Base-by-base conservation (phyloP, 768 basidiomycete genomes). In the Russula vinacea region DNA sequence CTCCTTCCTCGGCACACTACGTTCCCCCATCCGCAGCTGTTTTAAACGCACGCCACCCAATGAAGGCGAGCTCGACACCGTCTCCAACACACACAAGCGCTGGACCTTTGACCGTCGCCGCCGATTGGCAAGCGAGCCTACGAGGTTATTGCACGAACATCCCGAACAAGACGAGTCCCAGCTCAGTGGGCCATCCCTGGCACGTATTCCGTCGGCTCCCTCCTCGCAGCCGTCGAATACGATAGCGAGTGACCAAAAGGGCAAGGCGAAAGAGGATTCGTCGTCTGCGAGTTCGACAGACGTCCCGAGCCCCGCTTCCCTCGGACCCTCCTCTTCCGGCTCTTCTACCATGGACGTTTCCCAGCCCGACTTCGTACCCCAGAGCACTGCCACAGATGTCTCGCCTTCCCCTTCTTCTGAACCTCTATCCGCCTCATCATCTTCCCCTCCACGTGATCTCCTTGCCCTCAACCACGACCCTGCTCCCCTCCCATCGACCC, bases 381-480 rank as follows among this genome's bases (percentile, higher is more conserved):
- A 37, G 17, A 42, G 63, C 47, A 55, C 63, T 14, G 52, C 51
- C 51, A 56, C 63, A 19, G 63, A 56, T 14, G 0, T 60, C 45
- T 64, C 54, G 16, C 44, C 59, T 14, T 52, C 54, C 24, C 35
- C 55, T 22, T 47, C 64, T 22, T 5, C 59, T 29, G 29, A 5
- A 44, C 11, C 56, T 5, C 5, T 35, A 24, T 57, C 64, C 14
- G 3, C 44, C 26, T 42, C 64, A 29, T 56, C 64, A 17, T 24
- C 54, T 7, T 37, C 59, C 17, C 35, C 32, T n/a, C 42, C 64
- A 65, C 64, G 64, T 65, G 64, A 56, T 57, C 64, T 19, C 5
- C 49, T 40, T 65, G 53, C 64, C 59, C 64, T 61, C 64, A 65
- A 61, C 64, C 58, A 60, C 58, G 64, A 65, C 64, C 54, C 55